Conservation (phyloP, 2,329 filamentous ascomycete genomes). For the Exophiala viscosa region DNA sequence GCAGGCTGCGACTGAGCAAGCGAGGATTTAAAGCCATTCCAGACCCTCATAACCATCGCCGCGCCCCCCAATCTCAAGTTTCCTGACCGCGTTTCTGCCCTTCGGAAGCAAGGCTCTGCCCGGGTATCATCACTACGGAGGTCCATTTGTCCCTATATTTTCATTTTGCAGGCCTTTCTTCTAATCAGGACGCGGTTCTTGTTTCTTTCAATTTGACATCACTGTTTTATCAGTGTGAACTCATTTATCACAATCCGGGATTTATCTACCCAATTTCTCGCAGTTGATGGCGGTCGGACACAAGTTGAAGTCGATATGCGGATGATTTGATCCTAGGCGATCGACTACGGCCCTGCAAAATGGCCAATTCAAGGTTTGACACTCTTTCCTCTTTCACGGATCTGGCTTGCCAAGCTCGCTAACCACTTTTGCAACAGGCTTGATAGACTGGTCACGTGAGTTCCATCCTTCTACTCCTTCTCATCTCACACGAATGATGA, state of each 20-base stretch:
- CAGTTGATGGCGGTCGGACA: constrained; percentile 17
- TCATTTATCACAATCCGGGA: background rate
- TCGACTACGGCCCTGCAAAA: constrained; percentile 7
- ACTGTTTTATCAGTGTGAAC: background rate
- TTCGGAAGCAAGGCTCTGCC: background rate
- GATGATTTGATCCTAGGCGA: background rate
- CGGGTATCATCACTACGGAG: no score
- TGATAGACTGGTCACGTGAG: constrained; percentile 83
- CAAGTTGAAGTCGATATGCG: constrained; percentile 3
- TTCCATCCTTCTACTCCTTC: constrained; percentile 30
- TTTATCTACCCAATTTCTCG: background rate
- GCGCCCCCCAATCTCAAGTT: constrained; percentile 22
- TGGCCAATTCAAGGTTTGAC: constrained; percentile 28
- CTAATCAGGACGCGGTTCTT: background rate
- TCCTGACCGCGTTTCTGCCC: background rate
- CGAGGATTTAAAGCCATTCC: constrained; percentile 25
- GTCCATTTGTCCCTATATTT: no score
- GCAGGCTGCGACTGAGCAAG: constrained; percentile 19
- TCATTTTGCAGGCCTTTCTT: no score
- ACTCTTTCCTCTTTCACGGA: constrained; percentile 1
- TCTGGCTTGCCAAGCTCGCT: constrained; percentile 12
- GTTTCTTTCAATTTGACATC: background rate
- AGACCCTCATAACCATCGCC: constrained; percentile 21
- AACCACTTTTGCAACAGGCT: constrained; percentile 53
- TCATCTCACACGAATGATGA: background rate